Evolutionary conservation across 108 stramenopile species (phyloP), one percentile per base, ranked within the genome.

Genomic region (Stephanodiscus triporus): DNA sequence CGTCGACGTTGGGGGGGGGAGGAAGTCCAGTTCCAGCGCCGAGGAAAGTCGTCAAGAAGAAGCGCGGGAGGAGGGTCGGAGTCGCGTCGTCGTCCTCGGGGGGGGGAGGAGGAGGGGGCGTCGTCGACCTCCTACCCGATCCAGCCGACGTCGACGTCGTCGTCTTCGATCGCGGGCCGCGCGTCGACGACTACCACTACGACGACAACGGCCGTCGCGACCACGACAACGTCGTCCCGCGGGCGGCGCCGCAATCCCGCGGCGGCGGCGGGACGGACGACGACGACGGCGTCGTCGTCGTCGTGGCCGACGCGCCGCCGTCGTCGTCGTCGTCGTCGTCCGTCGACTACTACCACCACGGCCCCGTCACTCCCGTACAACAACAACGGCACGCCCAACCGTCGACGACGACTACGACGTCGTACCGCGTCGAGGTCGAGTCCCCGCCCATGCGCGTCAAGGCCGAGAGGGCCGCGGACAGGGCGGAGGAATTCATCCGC

Each of bases 401-500:
- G 40, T 5, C 43, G n/a, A n/a, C n/a, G n/a, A n/a, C n/a, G n/a
- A n/a, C n/a, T n/a, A n/a, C n/a, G n/a, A n/a, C 45, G 13, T 61
- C 49, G 23, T 22, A 30, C 6, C 38, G 20, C 9, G 23, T 53
- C 34, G 40, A 0, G 9, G 16, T 16, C 59, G 40, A 59, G 14
- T 55, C 72, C 19, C 72, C 72, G 38, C 72, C 72, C 20, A 56
- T 78, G 69, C 64, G 70, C 16, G 66, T 67, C 48, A 78, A 78
- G 70, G 77, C 77, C 6, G 77, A 78, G 37, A 57, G 40, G 23
- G 77, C 70, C 32, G 59, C 66, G 57, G 55, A 67, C 42, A 65
- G 24, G 65, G 77, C 77, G 0, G 77, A 78, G 20, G 65, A 78
- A 54, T 78, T 78, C 43, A 78, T 78, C 40, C 56, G 70, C 43